These are phyloP conservation scores for Cyberlindnera mississippiensis DNA, from an alignment of 805 yeast genomes.

Conservation along the genomic window DNA sequence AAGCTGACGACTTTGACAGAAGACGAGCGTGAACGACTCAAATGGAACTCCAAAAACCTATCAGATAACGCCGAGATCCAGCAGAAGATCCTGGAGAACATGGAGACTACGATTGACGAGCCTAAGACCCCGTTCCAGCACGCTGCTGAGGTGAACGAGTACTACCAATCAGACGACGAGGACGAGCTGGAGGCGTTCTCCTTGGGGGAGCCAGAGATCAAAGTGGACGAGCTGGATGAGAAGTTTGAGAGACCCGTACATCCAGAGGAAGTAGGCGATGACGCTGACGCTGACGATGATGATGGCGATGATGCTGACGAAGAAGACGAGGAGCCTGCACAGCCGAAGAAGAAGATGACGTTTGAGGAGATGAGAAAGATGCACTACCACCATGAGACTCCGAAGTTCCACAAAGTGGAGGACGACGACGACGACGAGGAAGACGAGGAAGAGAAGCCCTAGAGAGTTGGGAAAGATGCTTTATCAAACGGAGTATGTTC, in stretches of 20 bases:
- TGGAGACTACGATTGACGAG: constrained; percentile 70
- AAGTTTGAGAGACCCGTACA: constrained; percentile 8
- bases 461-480: constrained; percentile 72
- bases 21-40: constrained; percentile 41
- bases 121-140: constrained; percentile 96
- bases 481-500: constrained; percentile 41
- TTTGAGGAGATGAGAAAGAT: constrained; percentile 78
- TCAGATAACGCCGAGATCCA: constrained; percentile 60
- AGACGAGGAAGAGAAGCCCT: constrained; percentile 24
- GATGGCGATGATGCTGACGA: not conserved
- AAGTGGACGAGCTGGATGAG: constrained; percentile 28
- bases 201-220: constrained; percentile 54
- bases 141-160: constrained; percentile 72
- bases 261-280: constrained; percentile 9
- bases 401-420: constrained; percentile 18
- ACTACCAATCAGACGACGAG: constrained; percentile 65
- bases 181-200: constrained; percentile 46
- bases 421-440: constrained; percentile 18
- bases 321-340: not conserved
- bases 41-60: constrained; percentile 85
- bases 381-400: constrained; percentile 64
- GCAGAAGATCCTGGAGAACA: constrained; percentile 47
- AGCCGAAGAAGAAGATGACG: constrained; percentile 29
- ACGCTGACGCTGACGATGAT: constrained; percentile 35
- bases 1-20: constrained; percentile 10